A percentile compares a stretch with the other conserved stretches of the same genome.
phyloP scores from a whole-genome alignment of 1,139 yeast genomes.

The Diutina rugosa region DNA sequence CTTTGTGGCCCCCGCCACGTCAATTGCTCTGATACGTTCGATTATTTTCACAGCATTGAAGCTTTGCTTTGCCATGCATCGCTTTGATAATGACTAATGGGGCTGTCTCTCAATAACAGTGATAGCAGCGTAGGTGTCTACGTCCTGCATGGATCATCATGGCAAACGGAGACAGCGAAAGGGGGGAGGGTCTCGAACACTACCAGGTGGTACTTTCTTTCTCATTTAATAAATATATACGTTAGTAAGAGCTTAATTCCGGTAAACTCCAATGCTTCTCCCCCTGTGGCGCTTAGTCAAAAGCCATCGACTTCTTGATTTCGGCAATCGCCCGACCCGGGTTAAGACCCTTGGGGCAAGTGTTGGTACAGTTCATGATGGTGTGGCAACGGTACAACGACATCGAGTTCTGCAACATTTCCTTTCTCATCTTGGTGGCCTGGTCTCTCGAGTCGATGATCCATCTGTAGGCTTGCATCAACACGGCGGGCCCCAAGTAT shows the following conservation, averaged over 20 bases:
- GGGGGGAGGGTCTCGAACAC: too few relatives aligned
- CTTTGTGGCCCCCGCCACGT: too few relatives aligned
- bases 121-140: too few relatives aligned
- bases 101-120: too few relatives aligned
- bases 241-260: neutral
- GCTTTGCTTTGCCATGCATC: too few relatives aligned
- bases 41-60: too few relatives aligned
- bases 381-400: slow-evolving; percentile 98
- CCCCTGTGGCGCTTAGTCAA: slow-evolving; percentile 28
- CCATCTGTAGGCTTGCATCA: slow-evolving; percentile 99
- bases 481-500: slow-evolving; percentile 95
- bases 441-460: slow-evolving; percentile 94
- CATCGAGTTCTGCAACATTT: slow-evolving; percentile 93
- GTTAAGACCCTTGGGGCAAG: slow-evolving; percentile 98
- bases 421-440: slow-evolving; percentile 70
- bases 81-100: too few relatives aligned
- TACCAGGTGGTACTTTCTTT: neutral
- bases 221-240: neutral
- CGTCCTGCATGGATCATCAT: neutral
- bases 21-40: too few relatives aligned
- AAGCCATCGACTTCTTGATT: slow-evolving; percentile 87
- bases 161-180: too few relatives aligned
- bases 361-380: slow-evolving; percentile 93
- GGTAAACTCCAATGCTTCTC: neutral
- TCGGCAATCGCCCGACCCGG: slow-evolving; percentile 98